Base-by-base conservation (phyloP, 148 eudicot genomes). In the Arctostaphylos glauca region DNA sequence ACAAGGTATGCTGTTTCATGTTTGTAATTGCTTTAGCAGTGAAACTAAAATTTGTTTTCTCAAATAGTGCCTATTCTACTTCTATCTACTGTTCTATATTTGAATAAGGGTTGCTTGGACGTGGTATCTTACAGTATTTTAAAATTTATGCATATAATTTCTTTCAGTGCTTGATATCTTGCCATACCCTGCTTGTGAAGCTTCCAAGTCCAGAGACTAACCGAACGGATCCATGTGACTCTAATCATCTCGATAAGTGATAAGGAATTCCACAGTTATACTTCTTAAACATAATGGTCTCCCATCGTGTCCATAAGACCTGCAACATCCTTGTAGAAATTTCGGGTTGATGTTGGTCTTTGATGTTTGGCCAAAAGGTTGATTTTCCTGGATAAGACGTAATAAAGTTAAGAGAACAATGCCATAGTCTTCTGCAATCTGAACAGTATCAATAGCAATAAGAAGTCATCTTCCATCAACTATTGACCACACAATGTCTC, bases 1-100 rank as follows among this genome's bases (percentile, higher is more conserved):
- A 94, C 83, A 94, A 96, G 99, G 99, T 96, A 82, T 13, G 62
- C 50, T 12, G 46, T 80, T 66, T 74, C 73, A 56, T 75, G 41
- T 77, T 64, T 48, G n/a, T 79, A 0, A 6, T 81, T 46, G 18
- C 62, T 78, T 75, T 60, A 47, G 41, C 38, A 56, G 59, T 52
- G 9, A 52, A 48, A 14, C 6, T 52, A 55, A 55, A 41, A 21
- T 25, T 54, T 76, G 44, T 9, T 15, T 5, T 5, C 6, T 55
- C 13, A 54, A 25, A 3, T 44, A 38, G 10, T 52, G 38, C 12
- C 58, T 9, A 15, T 49, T 80, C 50, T 67, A 48, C 23, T 9
- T 14, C 13, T 31, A 21, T 14, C 2, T 48, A 49, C 44, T 1
- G 21, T 21, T 80, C 3, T 8, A 66, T 25, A 49, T 25, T 31